Evolutionary conservation across 2,329 filamentous ascomycete genomes (phyloP).

Genomic region (Fusarium scirpi): DNA sequence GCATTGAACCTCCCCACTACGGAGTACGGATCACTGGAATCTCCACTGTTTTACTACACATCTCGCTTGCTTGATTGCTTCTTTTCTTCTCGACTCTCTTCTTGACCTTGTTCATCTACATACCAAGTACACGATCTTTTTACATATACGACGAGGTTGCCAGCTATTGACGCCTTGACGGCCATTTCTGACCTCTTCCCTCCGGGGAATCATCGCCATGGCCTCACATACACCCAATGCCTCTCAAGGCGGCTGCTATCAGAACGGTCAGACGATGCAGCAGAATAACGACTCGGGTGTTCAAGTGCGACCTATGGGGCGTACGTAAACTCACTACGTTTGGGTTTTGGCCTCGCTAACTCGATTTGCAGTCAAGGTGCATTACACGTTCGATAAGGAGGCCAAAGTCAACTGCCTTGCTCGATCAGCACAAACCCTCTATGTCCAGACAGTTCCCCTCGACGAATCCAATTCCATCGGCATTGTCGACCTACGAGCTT

Average conservation of each 20-base stretch:
- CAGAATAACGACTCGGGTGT: slow-evolving; percentile 58
- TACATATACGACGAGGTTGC: slow-evolving; percentile 2
- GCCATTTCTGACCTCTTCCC: slow-evolving; percentile 38
- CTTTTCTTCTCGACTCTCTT: slow-evolving; percentile 18
- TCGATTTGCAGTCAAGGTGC: slow-evolving; percentile 81
- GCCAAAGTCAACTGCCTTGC: slow-evolving; percentile 91
- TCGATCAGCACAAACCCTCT: slow-evolving; percentile 81
- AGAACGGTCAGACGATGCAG: slow-evolving; percentile 48
- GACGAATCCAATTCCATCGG: slow-evolving; percentile 87
- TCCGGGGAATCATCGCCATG: slow-evolving; percentile 51
- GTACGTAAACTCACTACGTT: slow-evolving; percentile 59
- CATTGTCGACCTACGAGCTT: slow-evolving; percentile 86
- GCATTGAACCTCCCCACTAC: slow-evolving; percentile 33
- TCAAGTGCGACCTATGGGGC: slow-evolving; percentile 73
- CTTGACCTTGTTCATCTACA: background rate
- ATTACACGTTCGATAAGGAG: slow-evolving; percentile 94
- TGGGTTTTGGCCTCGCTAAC: slow-evolving; percentile 36
- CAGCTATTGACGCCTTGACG: slow-evolving; percentile 17
- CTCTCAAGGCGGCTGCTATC: slow-evolving; percentile 50
- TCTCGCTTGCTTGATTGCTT: slow-evolving; percentile 17
- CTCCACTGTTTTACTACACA: slow-evolving; percentile 19
- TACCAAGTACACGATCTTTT: slow-evolving; percentile 1
- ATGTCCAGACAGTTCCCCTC: slow-evolving; percentile 82
- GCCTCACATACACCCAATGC: slow-evolving; percentile 54
- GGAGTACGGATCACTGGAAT: slow-evolving; percentile 22